A percentile compares a stretch with the other conserved stretches of the same genome.
Evolutionary conservation across 441 rosid species (phyloP).

Genomic region (Gossypium gossypioides): DNA sequence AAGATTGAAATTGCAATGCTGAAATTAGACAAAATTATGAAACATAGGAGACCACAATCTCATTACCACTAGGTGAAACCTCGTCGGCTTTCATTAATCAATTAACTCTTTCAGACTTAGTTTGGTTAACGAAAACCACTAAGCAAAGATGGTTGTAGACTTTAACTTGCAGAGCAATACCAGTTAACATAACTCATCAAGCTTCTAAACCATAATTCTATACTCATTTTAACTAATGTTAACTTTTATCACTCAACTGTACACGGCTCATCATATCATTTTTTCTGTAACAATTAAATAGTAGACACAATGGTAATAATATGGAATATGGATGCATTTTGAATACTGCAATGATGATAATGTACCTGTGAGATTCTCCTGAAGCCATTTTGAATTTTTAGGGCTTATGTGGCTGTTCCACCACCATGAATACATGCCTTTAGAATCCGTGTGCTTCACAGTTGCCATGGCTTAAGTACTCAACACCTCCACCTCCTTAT

Average conservation of each 20-base stretch:
- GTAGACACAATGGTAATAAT: background rate
- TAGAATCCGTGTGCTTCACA: conserved; percentile 29
- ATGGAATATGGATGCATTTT: background rate
- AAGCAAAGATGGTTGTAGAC: background rate
- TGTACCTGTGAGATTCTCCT: conserved; percentile 87
- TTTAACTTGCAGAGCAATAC: background rate
- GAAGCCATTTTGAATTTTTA: conserved; percentile 90
- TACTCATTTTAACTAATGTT: background rate
- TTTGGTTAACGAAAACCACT: background rate
- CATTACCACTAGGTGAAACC: background rate
- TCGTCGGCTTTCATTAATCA: background rate
- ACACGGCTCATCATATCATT: background rate
- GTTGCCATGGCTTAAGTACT: conserved; percentile 51
- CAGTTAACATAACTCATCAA: background rate
- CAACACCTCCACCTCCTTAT: conserved; percentile 11
- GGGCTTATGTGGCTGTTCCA: conserved; percentile 94
- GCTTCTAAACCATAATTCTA: background rate
- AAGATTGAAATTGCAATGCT: background rate
- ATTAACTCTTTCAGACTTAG: background rate
- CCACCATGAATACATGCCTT: conserved; percentile 85
- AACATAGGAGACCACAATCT: background rate
- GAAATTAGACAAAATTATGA: background rate
- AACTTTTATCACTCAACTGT: background rate
- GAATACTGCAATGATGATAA: background rate
- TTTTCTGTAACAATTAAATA: background rate